A percentile compares a stretch with the other conserved stretches of the same genome.
Evolutionary conservation across 2,329 filamentous ascomycete species (phyloP).

Genomic region (Fusarium verticillioides): DNA sequence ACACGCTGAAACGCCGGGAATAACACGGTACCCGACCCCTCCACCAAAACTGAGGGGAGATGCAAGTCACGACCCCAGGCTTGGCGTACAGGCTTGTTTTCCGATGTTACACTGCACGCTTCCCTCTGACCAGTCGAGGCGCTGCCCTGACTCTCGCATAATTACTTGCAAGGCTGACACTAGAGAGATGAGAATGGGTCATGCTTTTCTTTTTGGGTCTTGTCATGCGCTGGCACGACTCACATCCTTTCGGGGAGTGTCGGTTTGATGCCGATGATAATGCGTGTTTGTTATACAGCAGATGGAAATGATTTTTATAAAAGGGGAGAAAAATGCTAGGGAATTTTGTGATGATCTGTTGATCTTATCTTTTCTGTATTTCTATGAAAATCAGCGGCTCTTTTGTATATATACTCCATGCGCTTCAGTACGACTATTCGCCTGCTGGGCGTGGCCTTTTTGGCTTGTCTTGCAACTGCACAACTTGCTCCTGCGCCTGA

Average conservation of each 20-base stretch:
- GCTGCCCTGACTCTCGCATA: slow-evolving; percentile 11
- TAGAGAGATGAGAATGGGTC: neutral
- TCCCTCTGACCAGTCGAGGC: neutral
- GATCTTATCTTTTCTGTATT: neutral
- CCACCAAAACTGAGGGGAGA: neutral
- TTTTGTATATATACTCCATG: neutral
- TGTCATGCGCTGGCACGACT: slow-evolving; percentile 25
- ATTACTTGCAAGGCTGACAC: neutral
- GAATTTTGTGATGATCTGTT: rapidly evolving
- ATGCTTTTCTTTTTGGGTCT: slow-evolving; percentile 8
- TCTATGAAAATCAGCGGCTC: rapidly evolving
- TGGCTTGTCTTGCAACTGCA: neutral
- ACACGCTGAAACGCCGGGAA: neutral
- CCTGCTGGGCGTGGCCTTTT: neutral
- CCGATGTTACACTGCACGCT: neutral
- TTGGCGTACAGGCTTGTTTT: neutral
- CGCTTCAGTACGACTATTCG: neutral
- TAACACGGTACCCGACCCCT: neutral
- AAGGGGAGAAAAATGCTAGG: neutral
- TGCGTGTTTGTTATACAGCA: neutral
- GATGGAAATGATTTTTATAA: neutral
- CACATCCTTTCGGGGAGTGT: slow-evolving; percentile 26
- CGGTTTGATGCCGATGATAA: slow-evolving; percentile 16
- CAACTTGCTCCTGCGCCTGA: slow-evolving; percentile 20
- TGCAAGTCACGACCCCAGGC: neutral